Percentiles rank a stretch among this genome's conserved stretches.
phyloP scores from a whole-genome alignment of 371 early-diverging fungal genomes.

The Mortierella sp. region DNA sequence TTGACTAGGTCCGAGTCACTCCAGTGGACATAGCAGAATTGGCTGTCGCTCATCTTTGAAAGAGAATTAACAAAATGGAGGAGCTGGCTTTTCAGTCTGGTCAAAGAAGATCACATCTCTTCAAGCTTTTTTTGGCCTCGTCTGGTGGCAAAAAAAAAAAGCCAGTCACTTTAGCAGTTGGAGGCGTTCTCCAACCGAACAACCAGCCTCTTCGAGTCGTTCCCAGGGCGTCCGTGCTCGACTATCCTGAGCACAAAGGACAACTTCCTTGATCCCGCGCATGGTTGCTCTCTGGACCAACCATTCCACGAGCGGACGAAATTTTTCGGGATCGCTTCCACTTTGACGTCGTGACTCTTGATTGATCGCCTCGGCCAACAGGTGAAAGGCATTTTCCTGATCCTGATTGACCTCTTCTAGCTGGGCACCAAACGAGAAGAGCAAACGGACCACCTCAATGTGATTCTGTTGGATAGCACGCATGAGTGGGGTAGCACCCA shows the following conservation, averaged over 20 bases:
- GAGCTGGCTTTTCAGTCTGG: background rate
- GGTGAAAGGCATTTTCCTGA: conserved; percentile 41
- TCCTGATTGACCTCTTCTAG: conserved; percentile 19
- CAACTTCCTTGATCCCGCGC: too few species aligned
- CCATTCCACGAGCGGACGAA: too few species aligned
- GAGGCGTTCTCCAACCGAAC: too few species aligned
- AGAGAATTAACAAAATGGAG: background rate
- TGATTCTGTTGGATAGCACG: conserved; percentile 43
- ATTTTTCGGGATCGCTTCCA: too few species aligned
- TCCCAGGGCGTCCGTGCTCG: too few species aligned
- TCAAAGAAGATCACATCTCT: background rate
- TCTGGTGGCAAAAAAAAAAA: too few species aligned
- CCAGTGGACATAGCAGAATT: conserved; percentile 47
- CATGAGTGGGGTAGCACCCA: conserved; percentile 43
- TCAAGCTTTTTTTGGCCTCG: too few species aligned
- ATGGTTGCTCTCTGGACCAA: too few species aligned
- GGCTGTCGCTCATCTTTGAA: conserved; percentile 47
- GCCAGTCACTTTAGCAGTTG: too few species aligned
- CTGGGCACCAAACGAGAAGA: conserved; percentile 45
- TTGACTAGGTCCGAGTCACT: conserved; percentile 40
- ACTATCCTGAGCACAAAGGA: too few species aligned
- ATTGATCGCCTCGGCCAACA: conserved; percentile 9
- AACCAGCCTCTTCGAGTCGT: too few species aligned
- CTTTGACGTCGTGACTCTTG: too few species aligned
- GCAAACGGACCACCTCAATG: conserved; percentile 18